Conservation (phyloP, 1,284 basidiomycete species). For the Malassezia caprae region DNA sequence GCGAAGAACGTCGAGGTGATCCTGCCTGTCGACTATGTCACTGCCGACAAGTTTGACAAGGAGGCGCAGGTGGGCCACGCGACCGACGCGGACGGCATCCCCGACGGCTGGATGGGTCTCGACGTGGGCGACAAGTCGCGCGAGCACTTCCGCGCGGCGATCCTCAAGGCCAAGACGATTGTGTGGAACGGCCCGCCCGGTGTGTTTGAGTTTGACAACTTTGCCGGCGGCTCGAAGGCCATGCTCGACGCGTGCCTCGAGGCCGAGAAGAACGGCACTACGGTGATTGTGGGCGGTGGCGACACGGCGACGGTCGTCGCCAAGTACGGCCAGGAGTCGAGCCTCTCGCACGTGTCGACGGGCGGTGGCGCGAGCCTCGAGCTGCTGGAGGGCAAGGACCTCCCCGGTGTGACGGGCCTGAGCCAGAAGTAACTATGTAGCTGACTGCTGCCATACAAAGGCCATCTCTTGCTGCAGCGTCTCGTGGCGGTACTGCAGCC, state of each 20-base stretch:
- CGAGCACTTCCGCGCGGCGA: conserved; percentile 68
- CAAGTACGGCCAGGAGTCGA: conserved; percentile 64
- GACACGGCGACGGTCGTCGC: conserved; percentile 46
- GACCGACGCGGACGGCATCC: conserved; percentile 66
- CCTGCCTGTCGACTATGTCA: conserved; percentile 90
- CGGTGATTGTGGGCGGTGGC: conserved; percentile 66
- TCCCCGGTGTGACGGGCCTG: conserved; percentile 12
- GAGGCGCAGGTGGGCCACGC: conserved; percentile 69
- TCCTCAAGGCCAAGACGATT: conserved; percentile 84
- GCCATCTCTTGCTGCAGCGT: conserved; percentile 16
- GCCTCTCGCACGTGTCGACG: conserved; percentile 89
- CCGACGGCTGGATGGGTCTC: conserved; percentile 87
- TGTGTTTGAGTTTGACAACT: conserved; percentile 91
- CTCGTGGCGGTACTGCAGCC: conserved; percentile 16
- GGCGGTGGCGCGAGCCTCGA: conserved; percentile 83
- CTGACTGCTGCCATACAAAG: conserved; percentile 10
- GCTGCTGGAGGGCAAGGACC: conserved; percentile 26
- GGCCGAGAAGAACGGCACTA: conserved; percentile 74
- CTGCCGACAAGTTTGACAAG: conserved; percentile 89
- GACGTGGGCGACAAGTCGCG: conserved; percentile 60
- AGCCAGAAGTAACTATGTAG: conserved; percentile 13
- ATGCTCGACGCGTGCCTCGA: conserved; percentile 79
- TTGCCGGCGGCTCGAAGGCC: conserved; percentile 72
- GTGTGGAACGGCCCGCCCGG: conserved; percentile 96
- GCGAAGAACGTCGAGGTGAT: conserved; percentile 86